Percentiles rank a stretch among this genome's conserved stretches.
Evolutionary conservation across 345 rosid species (phyloP).

Genomic region (Pseudoturritis turrita): DNA sequence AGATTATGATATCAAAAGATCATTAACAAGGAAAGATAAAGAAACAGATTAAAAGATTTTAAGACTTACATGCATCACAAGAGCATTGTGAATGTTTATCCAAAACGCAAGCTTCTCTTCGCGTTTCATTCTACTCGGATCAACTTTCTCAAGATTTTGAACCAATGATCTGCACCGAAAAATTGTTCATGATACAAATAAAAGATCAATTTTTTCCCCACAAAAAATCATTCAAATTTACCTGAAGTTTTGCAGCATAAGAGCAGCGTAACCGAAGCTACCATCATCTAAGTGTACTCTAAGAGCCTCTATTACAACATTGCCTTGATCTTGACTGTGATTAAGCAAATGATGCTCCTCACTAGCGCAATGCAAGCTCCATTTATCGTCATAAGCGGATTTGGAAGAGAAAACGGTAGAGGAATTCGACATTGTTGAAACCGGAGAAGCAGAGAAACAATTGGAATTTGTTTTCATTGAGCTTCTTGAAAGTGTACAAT

Average conservation of each 20-base stretch:
- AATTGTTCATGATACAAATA: not conserved
- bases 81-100: constrained; percentile 87
- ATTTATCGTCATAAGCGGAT: constrained; percentile 46
- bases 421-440: constrained; percentile 58
- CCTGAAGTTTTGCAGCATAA: constrained; percentile 72
- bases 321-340: constrained; percentile 46
- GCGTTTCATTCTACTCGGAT: constrained; percentile 71
- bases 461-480: constrained; percentile 17
- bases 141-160: constrained; percentile 68
- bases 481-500: constrained; percentile 57
- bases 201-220: not conserved
- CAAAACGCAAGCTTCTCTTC: constrained; percentile 96
- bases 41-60: not conserved
- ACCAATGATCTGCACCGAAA: constrained; percentile 56
- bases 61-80: constrained; percentile 70
- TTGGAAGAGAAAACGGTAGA: constrained; percentile 72
- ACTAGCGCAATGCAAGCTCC: constrained; percentile 45
- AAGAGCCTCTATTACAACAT: constrained; percentile 51
- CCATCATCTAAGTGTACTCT: constrained; percentile 53
- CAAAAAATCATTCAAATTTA: constrained; percentile 11
- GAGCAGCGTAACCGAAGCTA: constrained; percentile 55
- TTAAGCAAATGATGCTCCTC: constrained; percentile 39
- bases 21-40: not conserved
- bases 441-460: constrained; percentile 52
- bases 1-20: constrained; percentile 1